A percentile compares a stretch with the other conserved stretches of the same genome.
These are phyloP conservation scores for Fusarium pseudograminearum DNA, from an alignment of 2,329 filamentous ascomycete genomes.

Conservation along the genomic window DNA sequence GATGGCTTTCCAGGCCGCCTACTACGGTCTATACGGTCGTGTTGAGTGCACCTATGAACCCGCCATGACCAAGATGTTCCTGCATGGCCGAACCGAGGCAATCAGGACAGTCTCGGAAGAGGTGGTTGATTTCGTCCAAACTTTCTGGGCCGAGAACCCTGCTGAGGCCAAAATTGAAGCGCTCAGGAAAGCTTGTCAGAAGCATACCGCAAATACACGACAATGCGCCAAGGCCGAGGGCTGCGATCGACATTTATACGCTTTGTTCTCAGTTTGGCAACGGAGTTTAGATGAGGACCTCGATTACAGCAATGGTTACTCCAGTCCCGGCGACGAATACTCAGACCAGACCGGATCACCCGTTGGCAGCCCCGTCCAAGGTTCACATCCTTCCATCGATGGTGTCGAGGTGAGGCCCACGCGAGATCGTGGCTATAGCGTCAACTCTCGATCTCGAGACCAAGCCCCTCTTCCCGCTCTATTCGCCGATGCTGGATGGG, in stretches of 20 bases:
- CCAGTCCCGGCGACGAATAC: constrained; percentile 67
- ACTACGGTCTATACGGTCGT: constrained; percentile 94
- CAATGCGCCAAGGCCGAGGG: constrained; percentile 91
- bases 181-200: constrained; percentile 83
- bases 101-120: constrained; percentile 87
- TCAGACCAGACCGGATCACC: constrained; percentile 59
- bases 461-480: constrained; percentile 75
- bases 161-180: constrained; percentile 86
- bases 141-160: constrained; percentile 94
- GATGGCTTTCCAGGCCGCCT: constrained; percentile 98
- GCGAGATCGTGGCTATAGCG: constrained; percentile 66
- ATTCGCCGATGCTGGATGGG: constrained; percentile 91
- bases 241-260: constrained; percentile 93
- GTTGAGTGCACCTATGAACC: constrained; percentile 97
- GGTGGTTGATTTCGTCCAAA: constrained; percentile 87
- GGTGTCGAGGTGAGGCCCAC: constrained; percentile 53
- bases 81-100: constrained; percentile 95
- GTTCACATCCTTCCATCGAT: constrained; percentile 57
- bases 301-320: constrained; percentile 71
- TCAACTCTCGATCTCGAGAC: constrained; percentile 61
- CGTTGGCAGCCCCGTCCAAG: constrained; percentile 65
- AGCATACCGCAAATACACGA: constrained; percentile 82
- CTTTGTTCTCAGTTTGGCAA: constrained; percentile 95
- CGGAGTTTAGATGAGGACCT: constrained; percentile 78
- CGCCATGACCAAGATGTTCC: constrained; percentile 95